Evolutionary conservation across 768 basidiomycete genomes (phyloP).

Genomic region (Pleurotus citrinopileatus): DNA sequence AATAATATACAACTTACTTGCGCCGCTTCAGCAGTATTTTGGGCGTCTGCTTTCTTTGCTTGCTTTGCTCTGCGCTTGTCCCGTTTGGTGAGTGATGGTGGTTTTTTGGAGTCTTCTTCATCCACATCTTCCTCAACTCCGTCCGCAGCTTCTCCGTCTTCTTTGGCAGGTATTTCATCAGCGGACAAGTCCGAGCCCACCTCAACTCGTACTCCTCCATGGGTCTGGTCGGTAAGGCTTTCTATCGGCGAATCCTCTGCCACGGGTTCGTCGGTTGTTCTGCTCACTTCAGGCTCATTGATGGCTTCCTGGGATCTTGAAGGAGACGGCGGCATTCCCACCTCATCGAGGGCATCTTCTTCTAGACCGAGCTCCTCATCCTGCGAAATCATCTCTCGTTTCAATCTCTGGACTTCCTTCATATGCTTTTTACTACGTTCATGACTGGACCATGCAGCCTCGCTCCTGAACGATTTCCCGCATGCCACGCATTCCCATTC

Average conservation of each 20-base stretch:
- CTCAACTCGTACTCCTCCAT: too few relatives aligned
- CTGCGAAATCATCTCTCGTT: constrained; percentile 74
- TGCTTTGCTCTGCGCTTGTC: constrained; percentile 81
- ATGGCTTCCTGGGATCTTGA: constrained; percentile 13
- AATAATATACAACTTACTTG: constrained; percentile 16
- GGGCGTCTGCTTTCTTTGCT: constrained; percentile 58
- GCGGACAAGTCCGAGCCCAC: too few relatives aligned
- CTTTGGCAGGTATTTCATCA: background rate
- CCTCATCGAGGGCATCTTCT: constrained; percentile 26
- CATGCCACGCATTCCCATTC: constrained; percentile 98
- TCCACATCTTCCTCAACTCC: constrained; percentile 9
- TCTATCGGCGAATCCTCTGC: too few relatives aligned
- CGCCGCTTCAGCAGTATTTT: constrained; percentile 15
- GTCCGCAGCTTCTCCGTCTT: constrained; percentile 7
- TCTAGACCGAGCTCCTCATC: constrained; percentile 61
- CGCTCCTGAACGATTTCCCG: constrained; percentile 82
- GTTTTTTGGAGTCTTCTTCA: constrained; percentile 8
- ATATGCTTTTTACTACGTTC: constrained; percentile 94
- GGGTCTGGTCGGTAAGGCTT: too few relatives aligned
- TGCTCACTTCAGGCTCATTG: too few relatives aligned
- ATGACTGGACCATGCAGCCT: constrained; percentile 95
- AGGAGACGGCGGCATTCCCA: constrained; percentile 6
- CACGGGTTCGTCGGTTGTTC: too few relatives aligned
- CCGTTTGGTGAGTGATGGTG: constrained; percentile 60
- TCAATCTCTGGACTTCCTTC: constrained; percentile 79